phyloP scores from a whole-genome alignment of 805 yeast genomes.

The Lachancea quebecensis region DNA sequence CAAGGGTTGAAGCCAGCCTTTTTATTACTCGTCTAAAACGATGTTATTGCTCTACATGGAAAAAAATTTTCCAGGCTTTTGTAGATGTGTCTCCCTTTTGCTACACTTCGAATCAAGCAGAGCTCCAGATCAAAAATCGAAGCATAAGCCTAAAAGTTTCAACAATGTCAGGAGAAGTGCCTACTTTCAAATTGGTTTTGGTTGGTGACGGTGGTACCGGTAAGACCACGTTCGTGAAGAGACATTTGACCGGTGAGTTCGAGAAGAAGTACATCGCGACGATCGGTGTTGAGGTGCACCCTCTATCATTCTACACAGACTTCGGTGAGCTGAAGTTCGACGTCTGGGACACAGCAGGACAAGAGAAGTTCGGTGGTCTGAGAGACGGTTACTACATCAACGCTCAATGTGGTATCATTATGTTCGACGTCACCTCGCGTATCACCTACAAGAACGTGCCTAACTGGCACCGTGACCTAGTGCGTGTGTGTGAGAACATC shows the following conservation, averaged over 20 bases:
- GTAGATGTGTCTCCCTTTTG: constrained; percentile 1
- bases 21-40: too few species aligned
- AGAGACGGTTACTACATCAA: constrained; percentile 99
- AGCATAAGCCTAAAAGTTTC: not conserved
- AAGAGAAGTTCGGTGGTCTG: constrained; percentile 98
- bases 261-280: constrained; percentile 99
- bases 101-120: not conserved
- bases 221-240: constrained; percentile 98
- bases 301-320: constrained; percentile 95
- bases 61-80: too few species aligned
- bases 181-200: constrained; percentile 95
- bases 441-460: constrained; percentile 99
- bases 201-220: constrained; percentile 99
- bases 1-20: too few species aligned
- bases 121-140: constrained; percentile 9
- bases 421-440: constrained; percentile 99
- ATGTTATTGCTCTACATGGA: too few species aligned
- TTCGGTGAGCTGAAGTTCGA: constrained; percentile 98
- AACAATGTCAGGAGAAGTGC: constrained; percentile 71
- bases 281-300: constrained; percentile 99
- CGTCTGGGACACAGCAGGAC: constrained; percentile 99
- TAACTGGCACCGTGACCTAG: constrained; percentile 99
- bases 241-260: constrained; percentile 99
- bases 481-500: constrained; percentile 98
- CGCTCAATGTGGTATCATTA: constrained; percentile 99